phyloP scores from a whole-genome alignment of 192 early-diverging fungal species.

The Coemansia sp. region DNA sequence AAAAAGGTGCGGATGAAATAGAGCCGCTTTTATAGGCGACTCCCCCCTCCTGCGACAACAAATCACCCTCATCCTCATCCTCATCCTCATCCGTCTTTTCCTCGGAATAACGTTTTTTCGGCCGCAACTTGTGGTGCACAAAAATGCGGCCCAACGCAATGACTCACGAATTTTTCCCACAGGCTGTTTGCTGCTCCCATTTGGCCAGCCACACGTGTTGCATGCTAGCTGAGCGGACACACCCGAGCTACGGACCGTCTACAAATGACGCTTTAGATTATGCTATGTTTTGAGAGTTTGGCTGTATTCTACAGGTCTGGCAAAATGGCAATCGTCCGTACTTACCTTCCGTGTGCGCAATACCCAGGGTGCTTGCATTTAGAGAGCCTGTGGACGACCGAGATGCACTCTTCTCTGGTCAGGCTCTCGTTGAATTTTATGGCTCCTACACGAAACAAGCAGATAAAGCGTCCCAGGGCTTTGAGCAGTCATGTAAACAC shows the following conservation, averaged over 20 bases:
- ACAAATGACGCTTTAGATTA: neutral
- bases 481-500: neutral
- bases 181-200: too few relatives aligned
- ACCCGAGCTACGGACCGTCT: slow-evolving; percentile 26
- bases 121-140: too few relatives aligned
- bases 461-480: neutral
- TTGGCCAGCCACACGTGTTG: too few relatives aligned
- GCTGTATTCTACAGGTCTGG: neutral
- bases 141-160: too few relatives aligned
- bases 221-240: slow-evolving; percentile 7
- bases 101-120: too few relatives aligned
- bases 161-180: too few relatives aligned
- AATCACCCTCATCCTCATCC: neutral
- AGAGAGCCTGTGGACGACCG: slow-evolving; percentile 24
- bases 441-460: slow-evolving; percentile 16
- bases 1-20: slow-evolving; percentile 12
- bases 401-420: slow-evolving; percentile 19
- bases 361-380: slow-evolving; percentile 39
- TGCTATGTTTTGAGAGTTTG: neutral
- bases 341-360: slow-evolving; percentile 47
- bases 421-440: slow-evolving; percentile 46
- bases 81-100: too few relatives aligned
- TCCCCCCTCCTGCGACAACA: neutral
- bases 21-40: neutral
- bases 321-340: neutral